Evolutionary conservation across 306 rosid species (phyloP), one percentile per base, ranked within the genome.

Genomic region (Quercus ilex): DNA sequence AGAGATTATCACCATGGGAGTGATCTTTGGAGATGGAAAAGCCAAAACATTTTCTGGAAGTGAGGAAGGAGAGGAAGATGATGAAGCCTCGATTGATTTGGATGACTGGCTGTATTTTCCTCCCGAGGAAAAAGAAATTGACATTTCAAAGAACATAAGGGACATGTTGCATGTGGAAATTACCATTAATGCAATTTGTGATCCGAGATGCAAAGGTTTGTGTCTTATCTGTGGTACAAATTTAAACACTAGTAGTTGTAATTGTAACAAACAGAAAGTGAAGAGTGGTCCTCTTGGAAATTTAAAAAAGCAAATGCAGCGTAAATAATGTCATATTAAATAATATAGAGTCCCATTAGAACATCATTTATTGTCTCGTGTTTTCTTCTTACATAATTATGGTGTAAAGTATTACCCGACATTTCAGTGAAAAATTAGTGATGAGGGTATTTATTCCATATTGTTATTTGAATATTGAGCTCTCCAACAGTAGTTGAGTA

Each of bases 151-250:
- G 86, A 83, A 91, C 88, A 84, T 92, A 71, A 90, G 97, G 84
- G 99, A 95, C 87, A 79, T 81, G 70, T 85, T 95, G 85, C 97
- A 92, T 86, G 83, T 95, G 79, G 96, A 95, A 82, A 95, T 92
- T 73, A 88, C 89, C 69, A 80, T 92, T 74, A 76, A 81, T 76
- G 93, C 92, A 30, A 64, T 87, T 20, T 95, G 99, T 76, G 89
- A 85, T 75, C 79, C 92, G 15, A 82, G 79, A 51, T 95, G 97
- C 89, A 85, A 85, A 88, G 98, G 98, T 58, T 8, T 89, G 88
- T 95, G 99, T 85, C 71, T 91, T 76, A 85, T 80, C 72, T 95
- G 99, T 79, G 98, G 99, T 60, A 72, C 78, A 76, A 85, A 95
- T 84, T 83, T 95, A 51, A 95, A 92, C 86, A 83, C 78, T 0